These are phyloP conservation scores for Tephrocybe sp. DNA, from an alignment of 768 basidiomycete species.

Conservation along the genomic window DNA sequence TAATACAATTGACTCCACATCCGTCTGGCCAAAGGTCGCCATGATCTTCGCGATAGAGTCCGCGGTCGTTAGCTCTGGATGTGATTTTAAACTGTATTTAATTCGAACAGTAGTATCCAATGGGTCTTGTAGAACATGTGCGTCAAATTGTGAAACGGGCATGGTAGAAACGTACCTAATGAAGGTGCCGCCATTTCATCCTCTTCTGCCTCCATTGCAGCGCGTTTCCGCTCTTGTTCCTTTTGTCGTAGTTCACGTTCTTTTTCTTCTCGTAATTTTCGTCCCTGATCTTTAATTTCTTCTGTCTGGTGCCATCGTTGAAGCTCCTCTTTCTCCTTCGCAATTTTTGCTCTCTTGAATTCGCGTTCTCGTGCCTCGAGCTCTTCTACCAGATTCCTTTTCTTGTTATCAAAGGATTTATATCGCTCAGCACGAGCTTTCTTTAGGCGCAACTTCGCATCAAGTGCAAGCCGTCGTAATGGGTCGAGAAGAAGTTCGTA, in stretches of 20 bases:
- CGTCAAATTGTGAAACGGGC: slow-evolving; percentile 5
- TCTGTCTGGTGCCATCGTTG: slow-evolving; percentile 61
- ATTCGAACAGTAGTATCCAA: slow-evolving; percentile 76
- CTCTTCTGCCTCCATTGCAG: slow-evolving; percentile 26
- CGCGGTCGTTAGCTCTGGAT: slow-evolving; percentile 54
- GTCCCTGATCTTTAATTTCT: slow-evolving; percentile 72
- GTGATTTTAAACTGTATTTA: slow-evolving; percentile 59
- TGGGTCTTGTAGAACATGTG: slow-evolving; percentile 34
- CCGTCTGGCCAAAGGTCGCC: slow-evolving; percentile 58
- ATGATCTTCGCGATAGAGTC: slow-evolving; percentile 50
- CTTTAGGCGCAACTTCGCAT: slow-evolving; percentile 73
- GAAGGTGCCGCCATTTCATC: slow-evolving; percentile 54
- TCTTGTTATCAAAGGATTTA: slow-evolving; percentile 65
- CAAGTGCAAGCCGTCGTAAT: slow-evolving; percentile 70
- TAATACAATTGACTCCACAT: slow-evolving; percentile 63
- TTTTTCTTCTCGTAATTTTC: slow-evolving; percentile 62
- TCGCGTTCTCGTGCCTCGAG: slow-evolving; percentile 76
- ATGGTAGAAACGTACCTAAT: slow-evolving; percentile 36
- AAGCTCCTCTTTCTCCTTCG: slow-evolving; percentile 57
- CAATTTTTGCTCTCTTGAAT: slow-evolving; percentile 67
- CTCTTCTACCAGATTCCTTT: slow-evolving; percentile 72
- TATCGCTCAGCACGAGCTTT: slow-evolving; percentile 70
- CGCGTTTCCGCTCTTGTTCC: slow-evolving; percentile 38
- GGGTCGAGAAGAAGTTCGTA: slow-evolving; percentile 83
- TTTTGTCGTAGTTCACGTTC: slow-evolving; percentile 48